Evolutionary conservation across 164 flowering plant genomes (phyloP).

Genomic region (Vitis riparia): DNA sequence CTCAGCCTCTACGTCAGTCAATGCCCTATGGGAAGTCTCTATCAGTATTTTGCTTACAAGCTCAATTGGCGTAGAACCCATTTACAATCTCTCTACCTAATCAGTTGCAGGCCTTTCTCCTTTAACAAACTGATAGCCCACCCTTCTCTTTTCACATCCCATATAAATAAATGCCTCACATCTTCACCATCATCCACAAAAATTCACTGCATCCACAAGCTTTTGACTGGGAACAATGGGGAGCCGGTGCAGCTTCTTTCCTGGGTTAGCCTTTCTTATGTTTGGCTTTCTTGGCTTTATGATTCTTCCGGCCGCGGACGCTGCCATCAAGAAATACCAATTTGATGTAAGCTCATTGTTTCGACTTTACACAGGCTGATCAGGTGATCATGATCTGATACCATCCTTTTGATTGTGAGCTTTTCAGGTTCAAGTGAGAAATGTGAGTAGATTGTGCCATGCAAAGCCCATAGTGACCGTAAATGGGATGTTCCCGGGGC

Average conservation of each 20-base stretch:
- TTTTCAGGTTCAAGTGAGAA: constrained; percentile 35
- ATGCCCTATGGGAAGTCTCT: constrained; percentile 17
- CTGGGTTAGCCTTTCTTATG: background rate
- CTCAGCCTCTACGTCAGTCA: constrained; percentile 26
- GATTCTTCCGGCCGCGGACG: constrained; percentile 16
- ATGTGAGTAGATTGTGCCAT: constrained; percentile 39
- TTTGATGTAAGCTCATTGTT: constrained; percentile 25
- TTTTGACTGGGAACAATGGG: constrained; percentile 5
- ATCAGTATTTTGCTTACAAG: constrained; percentile 50
- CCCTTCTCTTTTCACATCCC: background rate
- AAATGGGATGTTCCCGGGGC: constrained; percentile 39
- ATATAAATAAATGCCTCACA: constrained; percentile 10
- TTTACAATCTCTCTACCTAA: constrained; percentile 21
- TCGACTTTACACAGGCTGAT: too few species aligned
- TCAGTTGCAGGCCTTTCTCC: background rate
- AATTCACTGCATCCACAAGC: background rate
- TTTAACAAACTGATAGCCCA: constrained; percentile 24
- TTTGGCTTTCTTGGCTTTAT: constrained; percentile 15
- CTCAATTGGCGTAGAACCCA: constrained; percentile 15
- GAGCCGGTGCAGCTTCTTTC: background rate
- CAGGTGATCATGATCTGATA: background rate
- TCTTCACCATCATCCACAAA: background rate
- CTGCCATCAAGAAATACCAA: constrained; percentile 28
- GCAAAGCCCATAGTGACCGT: constrained; percentile 35
- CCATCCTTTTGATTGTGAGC: background rate